Conservation (phyloP, 106 monocot species). For the Dendrobium catenatum region DNA sequence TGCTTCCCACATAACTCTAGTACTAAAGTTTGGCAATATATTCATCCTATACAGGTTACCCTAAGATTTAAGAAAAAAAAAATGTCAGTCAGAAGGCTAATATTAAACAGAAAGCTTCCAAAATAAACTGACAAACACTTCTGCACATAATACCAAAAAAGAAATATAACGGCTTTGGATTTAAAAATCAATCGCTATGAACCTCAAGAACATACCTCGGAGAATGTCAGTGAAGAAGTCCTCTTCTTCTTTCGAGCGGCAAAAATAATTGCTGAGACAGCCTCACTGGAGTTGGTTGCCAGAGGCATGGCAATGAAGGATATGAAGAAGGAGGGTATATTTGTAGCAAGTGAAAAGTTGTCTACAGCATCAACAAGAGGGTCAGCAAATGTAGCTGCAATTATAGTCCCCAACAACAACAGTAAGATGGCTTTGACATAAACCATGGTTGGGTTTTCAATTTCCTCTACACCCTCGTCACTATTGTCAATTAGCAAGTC, state of each 20-base stretch:
- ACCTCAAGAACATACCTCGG: slow-evolving; percentile 43
- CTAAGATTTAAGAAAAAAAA: neutral
- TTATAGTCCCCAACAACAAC: slow-evolving; percentile 50
- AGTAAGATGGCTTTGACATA: slow-evolving; percentile 40
- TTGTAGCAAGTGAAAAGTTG: slow-evolving; percentile 67
- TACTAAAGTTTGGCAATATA: neutral
- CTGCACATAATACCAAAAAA: neutral
- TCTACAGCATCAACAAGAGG: slow-evolving; percentile 73
- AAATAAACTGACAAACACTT: neutral
- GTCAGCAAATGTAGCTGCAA: slow-evolving; percentile 64
- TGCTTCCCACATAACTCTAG: neutral
- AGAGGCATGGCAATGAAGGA: slow-evolving; percentile 81
- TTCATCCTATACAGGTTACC: neutral
- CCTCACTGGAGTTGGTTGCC: slow-evolving; percentile 79
- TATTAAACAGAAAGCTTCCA: neutral
- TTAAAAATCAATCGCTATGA: neutral
- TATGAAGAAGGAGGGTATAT: slow-evolving; percentile 71
- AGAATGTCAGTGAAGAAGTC: slow-evolving; percentile 66
- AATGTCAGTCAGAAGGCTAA: neutral
- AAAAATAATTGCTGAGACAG: slow-evolving; percentile 73
- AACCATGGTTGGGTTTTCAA: slow-evolving; percentile 36
- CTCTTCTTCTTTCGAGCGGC: slow-evolving; percentile 65
- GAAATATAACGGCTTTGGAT: neutral
- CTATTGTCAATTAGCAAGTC: slow-evolving; percentile 28
- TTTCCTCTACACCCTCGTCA: slow-evolving; percentile 43